A percentile compares a stretch with the other conserved stretches of the same genome.
Evolutionary conservation across 805 yeast genomes (phyloP).

Genomic region (Kodamaea nitidulidarum): DNA sequence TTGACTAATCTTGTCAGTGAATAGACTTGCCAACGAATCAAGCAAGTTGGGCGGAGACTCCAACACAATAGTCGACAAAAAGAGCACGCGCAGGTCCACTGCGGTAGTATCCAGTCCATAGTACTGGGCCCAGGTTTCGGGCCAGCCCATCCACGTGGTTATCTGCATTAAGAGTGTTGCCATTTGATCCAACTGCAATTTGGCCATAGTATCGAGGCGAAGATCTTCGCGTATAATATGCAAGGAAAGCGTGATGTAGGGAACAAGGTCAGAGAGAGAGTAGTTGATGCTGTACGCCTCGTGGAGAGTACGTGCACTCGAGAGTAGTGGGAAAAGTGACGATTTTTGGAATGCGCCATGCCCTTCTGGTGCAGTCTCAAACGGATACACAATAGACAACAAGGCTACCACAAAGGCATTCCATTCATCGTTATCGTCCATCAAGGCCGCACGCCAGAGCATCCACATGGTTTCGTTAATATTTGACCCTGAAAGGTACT

Average conservation of each 20-base stretch:
- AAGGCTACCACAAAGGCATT: constrained; percentile 51
- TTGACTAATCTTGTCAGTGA: constrained; percentile 42
- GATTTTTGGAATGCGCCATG: background rate
- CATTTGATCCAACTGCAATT: constrained; percentile 34
- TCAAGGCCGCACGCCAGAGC: constrained; percentile 55
- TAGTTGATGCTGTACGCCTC: constrained; percentile 29
- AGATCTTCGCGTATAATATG: constrained; percentile 79
- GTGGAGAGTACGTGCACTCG: constrained; percentile 28
- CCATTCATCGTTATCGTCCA: constrained; percentile 52
- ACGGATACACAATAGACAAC: constrained; percentile 48
- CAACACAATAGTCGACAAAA: constrained; percentile 45
- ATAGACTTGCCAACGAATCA: constrained; percentile 50
- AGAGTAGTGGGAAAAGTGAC: constrained; percentile 22
- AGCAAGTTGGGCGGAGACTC: constrained; percentile 59
- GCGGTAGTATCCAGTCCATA: constrained; percentile 38
- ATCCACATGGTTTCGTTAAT: constrained; percentile 57
- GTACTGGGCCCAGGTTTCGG: constrained; percentile 55
- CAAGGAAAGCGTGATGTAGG: constrained; percentile 61
- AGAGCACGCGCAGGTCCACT: constrained; percentile 37
- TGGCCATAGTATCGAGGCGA: constrained; percentile 49
- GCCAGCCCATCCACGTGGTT: constrained; percentile 72
- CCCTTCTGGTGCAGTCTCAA: no score
- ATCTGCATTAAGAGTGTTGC: constrained; percentile 58
- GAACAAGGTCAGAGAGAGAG: constrained; percentile 50
- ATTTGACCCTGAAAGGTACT: constrained; percentile 53